Conservation (phyloP, 2,329 filamentous ascomycete genomes). For the Aspergillus sp. region DNA sequence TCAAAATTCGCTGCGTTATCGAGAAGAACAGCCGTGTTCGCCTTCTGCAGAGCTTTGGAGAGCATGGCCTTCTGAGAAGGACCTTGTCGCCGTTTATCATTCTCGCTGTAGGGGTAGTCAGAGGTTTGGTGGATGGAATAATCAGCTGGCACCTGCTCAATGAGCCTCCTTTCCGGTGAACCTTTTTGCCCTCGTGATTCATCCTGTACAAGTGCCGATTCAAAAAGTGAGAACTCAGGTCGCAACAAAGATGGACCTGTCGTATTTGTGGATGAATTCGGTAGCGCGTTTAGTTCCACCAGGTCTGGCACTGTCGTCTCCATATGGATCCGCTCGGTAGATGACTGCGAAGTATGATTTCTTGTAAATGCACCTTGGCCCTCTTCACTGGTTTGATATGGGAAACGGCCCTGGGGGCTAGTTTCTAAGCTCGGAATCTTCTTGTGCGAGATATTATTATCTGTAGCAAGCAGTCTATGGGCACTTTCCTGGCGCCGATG, state of each 20-base stretch:
- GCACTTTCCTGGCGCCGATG: constrained; percentile 23
- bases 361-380: background rate
- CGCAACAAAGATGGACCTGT: constrained; percentile 6
- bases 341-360: constrained; percentile 7
- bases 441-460: constrained; percentile 19
- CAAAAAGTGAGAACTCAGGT: constrained; percentile 21
- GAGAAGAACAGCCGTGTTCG: constrained; percentile 90
- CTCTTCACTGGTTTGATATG: constrained; percentile 5
- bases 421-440: constrained; percentile 14
- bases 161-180: background rate
- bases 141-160: constrained; percentile 1
- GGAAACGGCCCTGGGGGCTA: constrained; percentile 4
- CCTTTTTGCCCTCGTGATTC: constrained; percentile 9
- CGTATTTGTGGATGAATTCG: constrained; percentile 2
- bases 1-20: constrained; percentile 96
- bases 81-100: constrained; percentile 40
- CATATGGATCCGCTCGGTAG: background rate
- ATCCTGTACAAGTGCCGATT: constrained; percentile 1
- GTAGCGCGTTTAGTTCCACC: background rate
- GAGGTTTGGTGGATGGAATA: constrained; percentile 2
- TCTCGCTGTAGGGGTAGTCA: constrained; percentile 18
- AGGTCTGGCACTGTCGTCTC: background rate
- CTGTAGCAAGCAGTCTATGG: constrained; percentile 24
- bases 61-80: constrained; percentile 92
- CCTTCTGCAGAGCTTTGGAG: constrained; percentile 91